These are phyloP conservation scores for Exophiala sp. DNA, from an alignment of 2,329 filamentous ascomycete species.

Conservation along the genomic window DNA sequence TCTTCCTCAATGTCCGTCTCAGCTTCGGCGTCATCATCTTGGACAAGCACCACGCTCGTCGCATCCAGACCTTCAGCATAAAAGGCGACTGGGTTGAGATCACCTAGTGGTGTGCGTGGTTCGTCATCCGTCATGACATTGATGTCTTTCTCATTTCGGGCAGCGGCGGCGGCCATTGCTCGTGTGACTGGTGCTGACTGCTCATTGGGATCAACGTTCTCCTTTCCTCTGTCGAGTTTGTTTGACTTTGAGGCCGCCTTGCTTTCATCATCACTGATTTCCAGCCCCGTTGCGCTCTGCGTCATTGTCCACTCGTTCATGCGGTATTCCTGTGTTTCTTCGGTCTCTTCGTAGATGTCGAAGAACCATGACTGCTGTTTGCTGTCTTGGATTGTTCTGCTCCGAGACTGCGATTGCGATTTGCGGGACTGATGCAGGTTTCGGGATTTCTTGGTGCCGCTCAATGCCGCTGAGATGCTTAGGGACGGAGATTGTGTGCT, in stretches of 20 bases:
- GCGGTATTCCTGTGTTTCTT: conserved; percentile 87
- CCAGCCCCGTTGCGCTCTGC: conserved; percentile 75
- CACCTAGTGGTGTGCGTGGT: conserved; percentile 62
- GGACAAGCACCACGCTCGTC: conserved; percentile 58
- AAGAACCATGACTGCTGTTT: conserved; percentile 72
- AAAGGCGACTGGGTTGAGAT: conserved; percentile 65
- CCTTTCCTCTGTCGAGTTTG: conserved; percentile 70
- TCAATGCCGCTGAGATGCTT: conserved; percentile 78
- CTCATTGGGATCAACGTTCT: conserved; percentile 76
- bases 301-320: conserved; percentile 62
- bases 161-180: conserved; percentile 37
- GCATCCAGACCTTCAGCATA: conserved; percentile 65
- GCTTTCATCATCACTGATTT: conserved; percentile 82
- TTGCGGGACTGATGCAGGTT: conserved; percentile 34
- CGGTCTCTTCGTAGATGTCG: conserved; percentile 88
- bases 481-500: conserved; percentile 62
- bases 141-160: conserved; percentile 17
- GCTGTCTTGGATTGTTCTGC: conserved; percentile 53
- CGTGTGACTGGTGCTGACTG: conserved; percentile 59
- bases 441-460: conserved; percentile 51
- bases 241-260: conserved; percentile 32
- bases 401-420: neutral
- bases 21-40: conserved; percentile 52
- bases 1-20: conserved; percentile 30
- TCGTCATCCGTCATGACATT: conserved; percentile 60